Conservation (phyloP, 495 filamentous ascomycete genomes). For the Thermochaetoides thermophila region DNA sequence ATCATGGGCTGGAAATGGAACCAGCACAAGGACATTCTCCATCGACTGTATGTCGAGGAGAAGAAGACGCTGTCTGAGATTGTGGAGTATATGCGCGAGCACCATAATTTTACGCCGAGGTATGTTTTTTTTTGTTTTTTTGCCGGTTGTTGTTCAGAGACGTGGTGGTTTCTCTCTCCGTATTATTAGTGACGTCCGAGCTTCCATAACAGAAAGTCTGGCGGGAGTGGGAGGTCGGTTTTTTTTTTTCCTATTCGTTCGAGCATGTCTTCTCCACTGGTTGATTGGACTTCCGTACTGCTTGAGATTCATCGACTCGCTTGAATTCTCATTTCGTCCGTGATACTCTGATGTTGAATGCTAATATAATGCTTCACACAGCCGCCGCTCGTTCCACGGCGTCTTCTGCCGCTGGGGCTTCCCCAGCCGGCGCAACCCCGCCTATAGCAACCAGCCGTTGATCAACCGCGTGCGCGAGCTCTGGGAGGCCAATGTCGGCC, state of each 20-base stretch:
- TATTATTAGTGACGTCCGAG: no score
- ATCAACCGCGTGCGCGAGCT: constrained; percentile 56
- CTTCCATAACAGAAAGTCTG: no score
- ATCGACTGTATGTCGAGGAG: constrained; percentile 60
- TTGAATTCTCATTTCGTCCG: no score
- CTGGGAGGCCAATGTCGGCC: constrained; percentile 56
- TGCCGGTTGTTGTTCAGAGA: no score
- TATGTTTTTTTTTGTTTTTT: constrained; percentile 18
- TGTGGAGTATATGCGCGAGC: constrained; percentile 44
- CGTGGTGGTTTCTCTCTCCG: not conserved
- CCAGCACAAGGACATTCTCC: constrained; percentile 50
- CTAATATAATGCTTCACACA: no score
- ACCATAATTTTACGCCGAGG: constrained; percentile 53
- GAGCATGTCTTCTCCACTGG: no score
- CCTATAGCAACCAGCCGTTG: constrained; percentile 49
- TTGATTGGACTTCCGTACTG: no score
- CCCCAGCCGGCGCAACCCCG: constrained; percentile 54
- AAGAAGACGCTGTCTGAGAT: constrained; percentile 53
- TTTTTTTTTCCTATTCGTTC: no score
- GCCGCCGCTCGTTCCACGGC: constrained; percentile 57
- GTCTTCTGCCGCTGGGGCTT: constrained; percentile 70
- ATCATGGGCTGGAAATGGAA: constrained; percentile 67
- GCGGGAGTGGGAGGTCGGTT: no score
- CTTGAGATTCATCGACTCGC: no score
- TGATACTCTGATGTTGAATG: no score